These are phyloP conservation scores for Tolypocladium guangdongense DNA, from an alignment of 2,329 filamentous ascomycete species.

Conservation along the genomic window DNA sequence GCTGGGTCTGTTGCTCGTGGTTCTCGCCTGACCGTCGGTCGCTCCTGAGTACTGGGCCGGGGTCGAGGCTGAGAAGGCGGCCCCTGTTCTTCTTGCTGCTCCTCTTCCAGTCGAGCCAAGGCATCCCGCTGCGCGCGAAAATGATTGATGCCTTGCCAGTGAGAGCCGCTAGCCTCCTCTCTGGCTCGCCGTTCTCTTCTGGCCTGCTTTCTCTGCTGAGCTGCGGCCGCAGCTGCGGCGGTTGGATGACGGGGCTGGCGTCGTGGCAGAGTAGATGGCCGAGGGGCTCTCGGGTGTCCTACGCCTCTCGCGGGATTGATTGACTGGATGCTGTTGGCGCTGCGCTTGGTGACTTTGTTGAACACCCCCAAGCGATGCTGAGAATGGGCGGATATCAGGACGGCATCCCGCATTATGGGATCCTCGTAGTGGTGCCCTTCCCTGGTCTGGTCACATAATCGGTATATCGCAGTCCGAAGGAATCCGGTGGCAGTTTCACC, in stretches of 20 bases:
- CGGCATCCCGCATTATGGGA: constrained; percentile 14
- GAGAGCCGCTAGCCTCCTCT: neutral
- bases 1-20: neutral
- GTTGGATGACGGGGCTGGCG: neutral
- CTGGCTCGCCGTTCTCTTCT: neutral
- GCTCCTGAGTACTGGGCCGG: neutral
- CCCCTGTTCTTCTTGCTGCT: neutral
- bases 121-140: neutral
- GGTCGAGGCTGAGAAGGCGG: neutral
- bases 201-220: neutral
- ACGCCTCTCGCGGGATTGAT: too few relatives aligned
- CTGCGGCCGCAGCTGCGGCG: neutral
- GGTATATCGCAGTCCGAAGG: constrained; percentile 8
- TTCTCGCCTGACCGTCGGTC: neutral
- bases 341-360: constrained; percentile 7
- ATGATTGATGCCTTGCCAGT: neutral
- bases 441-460: constrained; percentile 6
- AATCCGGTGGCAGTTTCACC: constrained; percentile 4
- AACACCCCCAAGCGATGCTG: constrained; percentile 5
- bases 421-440: constrained; percentile 11
- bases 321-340: neutral
- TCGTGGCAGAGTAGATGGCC: neutral
- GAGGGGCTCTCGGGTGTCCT: neutral
- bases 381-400: constrained; percentile 15
- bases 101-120: neutral